These are phyloP conservation scores for Monilinia laxa DNA, from an alignment of 2,329 filamentous ascomycete species.

Conservation along the genomic window DNA sequence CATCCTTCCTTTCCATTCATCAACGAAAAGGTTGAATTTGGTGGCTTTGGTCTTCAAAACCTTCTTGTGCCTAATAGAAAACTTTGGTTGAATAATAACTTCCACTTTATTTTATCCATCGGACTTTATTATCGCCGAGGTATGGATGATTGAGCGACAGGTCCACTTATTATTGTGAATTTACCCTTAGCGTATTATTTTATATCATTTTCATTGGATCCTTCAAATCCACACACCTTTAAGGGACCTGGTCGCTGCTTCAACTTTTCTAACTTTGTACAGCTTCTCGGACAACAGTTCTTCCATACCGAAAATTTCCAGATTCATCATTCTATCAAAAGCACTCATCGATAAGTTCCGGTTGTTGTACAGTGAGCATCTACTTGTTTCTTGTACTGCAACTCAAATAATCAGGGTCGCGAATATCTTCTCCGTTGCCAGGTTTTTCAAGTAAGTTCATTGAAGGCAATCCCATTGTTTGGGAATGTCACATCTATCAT, in stretches of 20 bases:
- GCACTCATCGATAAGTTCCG: background rate
- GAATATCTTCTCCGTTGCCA: constrained; percentile 21
- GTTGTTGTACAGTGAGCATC: constrained; percentile 20
- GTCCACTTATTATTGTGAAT: background rate
- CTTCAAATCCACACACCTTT: background rate
- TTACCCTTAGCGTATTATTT: background rate
- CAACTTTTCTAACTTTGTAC: constrained; percentile 20
- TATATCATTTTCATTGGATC: background rate
- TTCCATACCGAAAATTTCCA: constrained; percentile 25
- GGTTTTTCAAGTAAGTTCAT: constrained; percentile 31
- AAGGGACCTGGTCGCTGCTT: background rate
- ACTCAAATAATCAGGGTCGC: constrained; percentile 25
- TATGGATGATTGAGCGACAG: background rate
- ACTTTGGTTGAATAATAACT: background rate
- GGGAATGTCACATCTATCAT: constrained; percentile 22
- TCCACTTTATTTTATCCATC: constrained; percentile 2
- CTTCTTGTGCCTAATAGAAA: background rate
- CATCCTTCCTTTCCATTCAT: too few species aligned
- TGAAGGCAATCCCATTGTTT: constrained; percentile 32
- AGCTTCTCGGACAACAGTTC: constrained; percentile 24
- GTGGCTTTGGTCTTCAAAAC: background rate
- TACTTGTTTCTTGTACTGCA: constrained; percentile 16
- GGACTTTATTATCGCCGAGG: constrained; percentile 21
- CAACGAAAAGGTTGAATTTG: too few species aligned
- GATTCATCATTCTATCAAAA: constrained; percentile 6